Evolutionary conservation across 768 basidiomycete genomes (phyloP).

Genomic region (Tulasnella sp.): DNA sequence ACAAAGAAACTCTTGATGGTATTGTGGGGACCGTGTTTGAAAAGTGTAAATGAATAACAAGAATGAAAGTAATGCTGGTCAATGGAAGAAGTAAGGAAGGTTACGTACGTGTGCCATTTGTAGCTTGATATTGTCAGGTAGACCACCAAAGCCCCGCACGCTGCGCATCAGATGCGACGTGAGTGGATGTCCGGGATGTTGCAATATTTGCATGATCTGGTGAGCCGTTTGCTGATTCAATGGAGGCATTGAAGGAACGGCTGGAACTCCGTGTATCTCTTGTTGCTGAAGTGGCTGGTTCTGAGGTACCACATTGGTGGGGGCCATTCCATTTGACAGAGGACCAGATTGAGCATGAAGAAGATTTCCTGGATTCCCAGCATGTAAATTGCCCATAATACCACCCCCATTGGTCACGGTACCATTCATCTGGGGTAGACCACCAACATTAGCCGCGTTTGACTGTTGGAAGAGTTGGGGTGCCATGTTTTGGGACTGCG

Average conservation of each 20-base stretch:
- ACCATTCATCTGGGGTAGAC: not conserved
- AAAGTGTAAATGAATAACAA: not conserved
- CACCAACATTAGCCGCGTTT: not conserved
- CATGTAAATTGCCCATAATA: not conserved
- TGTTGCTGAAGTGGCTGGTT: not conserved
- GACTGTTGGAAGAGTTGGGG: slow-evolving; percentile 6
- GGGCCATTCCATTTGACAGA: not conserved
- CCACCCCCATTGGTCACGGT: not conserved
- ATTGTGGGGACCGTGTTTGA: not conserved
- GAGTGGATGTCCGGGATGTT: slow-evolving; percentile 3
- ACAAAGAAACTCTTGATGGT: slow-evolving; percentile 6
- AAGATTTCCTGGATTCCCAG: not conserved
- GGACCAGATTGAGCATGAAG: not conserved
- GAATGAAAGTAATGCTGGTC: not conserved
- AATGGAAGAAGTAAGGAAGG: not conserved
- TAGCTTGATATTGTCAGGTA: slow-evolving; percentile 2
- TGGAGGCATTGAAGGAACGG: too few species aligned
- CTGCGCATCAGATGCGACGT: slow-evolving; percentile 5
- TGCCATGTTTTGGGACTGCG: not conserved
- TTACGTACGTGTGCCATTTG: slow-evolving; percentile 9
- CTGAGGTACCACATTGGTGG: not conserved
- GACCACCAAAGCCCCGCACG: slow-evolving; percentile 1
- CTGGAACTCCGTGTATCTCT: too few species aligned
- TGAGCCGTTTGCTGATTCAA: not conserved
- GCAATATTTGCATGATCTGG: not conserved